Evolutionary conservation across 2,329 filamentous ascomycete species (phyloP).

Genomic region (Epichloe sylvatica): DNA sequence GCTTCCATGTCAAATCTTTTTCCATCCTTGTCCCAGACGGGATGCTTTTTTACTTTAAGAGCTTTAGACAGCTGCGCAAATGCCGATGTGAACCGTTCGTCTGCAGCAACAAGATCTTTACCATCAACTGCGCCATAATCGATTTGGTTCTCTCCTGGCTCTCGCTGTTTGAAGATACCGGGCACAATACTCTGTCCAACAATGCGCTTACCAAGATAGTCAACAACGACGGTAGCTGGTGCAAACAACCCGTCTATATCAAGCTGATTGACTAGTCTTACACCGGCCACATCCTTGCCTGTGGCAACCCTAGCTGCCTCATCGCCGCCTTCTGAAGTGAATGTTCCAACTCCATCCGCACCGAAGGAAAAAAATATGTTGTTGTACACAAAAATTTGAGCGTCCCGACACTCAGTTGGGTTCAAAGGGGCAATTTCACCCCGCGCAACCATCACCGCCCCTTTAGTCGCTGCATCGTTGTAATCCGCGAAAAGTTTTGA

Average conservation of each 20-base stretch:
- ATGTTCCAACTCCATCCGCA: slow-evolving; percentile 92
- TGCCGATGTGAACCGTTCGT: slow-evolving; percentile 68
- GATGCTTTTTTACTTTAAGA: slow-evolving; percentile 87
- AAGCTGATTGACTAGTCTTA: slow-evolving; percentile 89
- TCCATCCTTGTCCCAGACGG: slow-evolving; percentile 95
- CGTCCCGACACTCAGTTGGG: slow-evolving; percentile 81
- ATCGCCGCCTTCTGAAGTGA: slow-evolving; percentile 89
- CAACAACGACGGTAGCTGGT: slow-evolving; percentile 87
- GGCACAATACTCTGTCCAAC: slow-evolving; percentile 97
- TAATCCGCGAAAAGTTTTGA: slow-evolving; percentile 97
- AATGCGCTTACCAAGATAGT: slow-evolving; percentile 93
- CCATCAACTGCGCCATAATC: slow-evolving; percentile 97
- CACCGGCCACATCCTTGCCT: slow-evolving; percentile 89
- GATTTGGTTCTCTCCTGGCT: slow-evolving; percentile 95
- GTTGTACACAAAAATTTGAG: slow-evolving; percentile 98
- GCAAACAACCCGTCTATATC: slow-evolving; percentile 92
- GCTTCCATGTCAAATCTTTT: slow-evolving; percentile 84
- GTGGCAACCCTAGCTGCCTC: slow-evolving; percentile 92
- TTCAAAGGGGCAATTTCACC: slow-evolving; percentile 90
- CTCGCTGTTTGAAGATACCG: slow-evolving; percentile 96
- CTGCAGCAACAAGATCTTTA: slow-evolving; percentile 84
- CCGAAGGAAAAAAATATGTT: slow-evolving; percentile 99
- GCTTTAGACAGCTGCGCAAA: slow-evolving; percentile 88
- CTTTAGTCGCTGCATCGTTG: slow-evolving; percentile 84
- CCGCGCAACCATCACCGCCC: slow-evolving; percentile 79